Evolutionary conservation across 2,329 filamentous ascomycete genomes (phyloP), one percentile per base, ranked within the genome.

Genomic region (Colletotrichum ledebouriae): DNA sequence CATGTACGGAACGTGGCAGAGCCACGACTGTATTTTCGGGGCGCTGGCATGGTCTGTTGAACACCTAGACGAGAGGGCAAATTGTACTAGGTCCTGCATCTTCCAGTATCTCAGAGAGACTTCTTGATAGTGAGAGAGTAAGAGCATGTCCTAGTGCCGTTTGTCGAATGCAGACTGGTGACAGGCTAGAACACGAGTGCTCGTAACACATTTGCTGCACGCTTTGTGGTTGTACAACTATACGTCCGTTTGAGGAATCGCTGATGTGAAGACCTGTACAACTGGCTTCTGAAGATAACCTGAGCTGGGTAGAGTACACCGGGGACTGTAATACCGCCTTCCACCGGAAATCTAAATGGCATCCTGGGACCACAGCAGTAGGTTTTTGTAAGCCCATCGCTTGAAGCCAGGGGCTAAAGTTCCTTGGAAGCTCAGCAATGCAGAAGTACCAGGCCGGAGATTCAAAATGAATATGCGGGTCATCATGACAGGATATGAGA

Each of bases 181-280:
- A 69, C 25, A 59, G 56, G 49, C 41, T 57, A 46, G 20, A 22
- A 60, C 62, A 69, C 62, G 62, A 66, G 41, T 56, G 46, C 44
- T 47, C 17, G 66, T 66, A 4, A 44, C 61, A 60, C 62, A 22
- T 25, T 29, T 50, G 46, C 44, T 67, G 39, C 62, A 57, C 29
- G 13, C 34, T 33, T 13, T 57, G 20, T 17, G 6, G 41, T 52
- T 33, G 56, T 44, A 56, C 50, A 46, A 41, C 46, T 37, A 39
- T 33, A 33, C 37, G 12, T 46, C 67, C 57, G 44, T 15, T 42
- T 47, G 44, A 63, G 58, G n/a, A 53, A 29, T 53, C 10, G 44
- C 6, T 58, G 33, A 34, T 67, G 67, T 63, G 20, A 53, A 62
- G 39, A 58, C 39, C 67, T 56, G 52, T 55, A 11, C 37, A 42